Evolutionary conservation across 306 rosid genomes (phyloP), one percentile per base, ranked within the genome.

Genomic region (Alnus rubra): DNA sequence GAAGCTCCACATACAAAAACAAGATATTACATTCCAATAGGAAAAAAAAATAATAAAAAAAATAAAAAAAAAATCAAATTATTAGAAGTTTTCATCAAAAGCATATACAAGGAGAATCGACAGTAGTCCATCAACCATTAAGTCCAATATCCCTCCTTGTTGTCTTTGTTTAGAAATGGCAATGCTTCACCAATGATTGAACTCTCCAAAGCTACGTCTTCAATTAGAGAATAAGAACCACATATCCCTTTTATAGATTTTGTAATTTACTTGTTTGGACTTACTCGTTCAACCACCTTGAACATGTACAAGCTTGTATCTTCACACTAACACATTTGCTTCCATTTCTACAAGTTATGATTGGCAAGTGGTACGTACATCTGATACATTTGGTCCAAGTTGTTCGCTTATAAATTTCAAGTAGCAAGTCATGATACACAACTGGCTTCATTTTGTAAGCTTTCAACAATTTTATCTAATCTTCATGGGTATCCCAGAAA

Each of bases 1-100:
- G 18, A 59, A 73, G 45, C 31, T 73, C 18, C 28, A 77, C 51
- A 37, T 55, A 62, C 45, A 62, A 35, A 30, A 62, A 62, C 37
- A 62, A 62, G 69, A 31, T 62, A 62, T 62, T 62, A 62, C 4
- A 9, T 31, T 14, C 12, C 4, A 31, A 62, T 30, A 62, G 15
- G 13, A 13, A 31, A 3, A 33, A 23, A 23, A 12, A 14, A 49
- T 23, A 14, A 49, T 14, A 49, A 49, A 11, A 49, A 23, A 0
- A 23, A 23, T 23, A 23, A 23, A 11, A 11, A 12, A 23, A 23
- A 11, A 11, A 12, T 49, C 37, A 33, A 33, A 33, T 33, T 51
- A 51, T 51, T 10, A 54, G 59, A 15, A 54, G 59, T 15, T 18
- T 18, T 54, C 19, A 54, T 54, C 19, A 9, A 9, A 23, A 60